Conservation (phyloP, 2,329 filamentous ascomycete species). For the Stachybotrys elegans region DNA sequence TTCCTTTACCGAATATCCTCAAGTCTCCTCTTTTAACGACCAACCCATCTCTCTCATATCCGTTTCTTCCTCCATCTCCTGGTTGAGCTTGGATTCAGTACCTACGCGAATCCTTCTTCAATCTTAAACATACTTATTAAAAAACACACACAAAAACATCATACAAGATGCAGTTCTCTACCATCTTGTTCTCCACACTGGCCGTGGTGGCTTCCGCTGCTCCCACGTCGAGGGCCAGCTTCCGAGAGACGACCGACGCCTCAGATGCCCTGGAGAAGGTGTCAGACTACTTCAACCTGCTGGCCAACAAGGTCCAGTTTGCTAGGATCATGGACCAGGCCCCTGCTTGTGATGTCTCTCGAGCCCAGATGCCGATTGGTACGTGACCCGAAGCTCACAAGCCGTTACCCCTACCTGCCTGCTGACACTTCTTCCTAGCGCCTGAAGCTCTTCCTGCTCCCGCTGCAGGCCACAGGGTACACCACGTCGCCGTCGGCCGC, state of each 20-base stretch:
- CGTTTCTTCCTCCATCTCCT: constrained; percentile 7
- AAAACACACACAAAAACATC: too few relatives aligned
- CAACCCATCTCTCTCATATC: too few relatives aligned
- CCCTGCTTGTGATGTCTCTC: constrained; percentile 50
- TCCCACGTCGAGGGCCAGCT: constrained; percentile 32
- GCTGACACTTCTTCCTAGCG: constrained; percentile 24
- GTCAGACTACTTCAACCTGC: constrained; percentile 56
- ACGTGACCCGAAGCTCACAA: not conserved
- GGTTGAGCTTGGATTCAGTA: constrained; percentile 7
- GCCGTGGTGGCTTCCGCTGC: constrained; percentile 41
- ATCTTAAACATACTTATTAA: constrained; percentile 1
- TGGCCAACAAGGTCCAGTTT: constrained; percentile 50
- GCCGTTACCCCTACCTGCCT: not conserved
- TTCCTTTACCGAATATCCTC: constrained; percentile 5
- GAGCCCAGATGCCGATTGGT: constrained; percentile 46
- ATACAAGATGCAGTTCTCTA: constrained; percentile 45
- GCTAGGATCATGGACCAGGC: constrained; percentile 34
- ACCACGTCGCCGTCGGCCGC: constrained; percentile 79
- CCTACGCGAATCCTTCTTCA: constrained; percentile 5
- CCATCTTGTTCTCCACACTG: constrained; percentile 39
- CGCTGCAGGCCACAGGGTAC: constrained; percentile 55
- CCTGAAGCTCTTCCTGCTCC: constrained; percentile 57
- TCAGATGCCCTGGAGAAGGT: constrained; percentile 38
- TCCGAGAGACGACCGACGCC: constrained; percentile 30
- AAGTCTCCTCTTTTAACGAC: not conserved